Conservation (phyloP, 345 rosid species). For the Luvunga scandens region DNA sequence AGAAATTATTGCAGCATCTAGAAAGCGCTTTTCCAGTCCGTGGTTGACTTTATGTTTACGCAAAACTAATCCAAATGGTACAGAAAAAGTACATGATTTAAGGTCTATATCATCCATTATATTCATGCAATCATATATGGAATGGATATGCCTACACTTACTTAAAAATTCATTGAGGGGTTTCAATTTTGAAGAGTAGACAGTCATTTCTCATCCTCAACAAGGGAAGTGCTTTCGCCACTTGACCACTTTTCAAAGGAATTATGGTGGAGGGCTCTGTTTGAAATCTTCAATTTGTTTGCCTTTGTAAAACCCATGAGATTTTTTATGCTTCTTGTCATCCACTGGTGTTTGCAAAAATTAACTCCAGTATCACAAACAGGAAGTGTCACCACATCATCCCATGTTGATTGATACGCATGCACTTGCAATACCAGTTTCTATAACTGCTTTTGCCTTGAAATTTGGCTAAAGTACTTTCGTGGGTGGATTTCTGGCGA, state of each 20-base stretch:
- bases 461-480: not conserved
- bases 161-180: not conserved
- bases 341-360: not conserved
- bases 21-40: not conserved
- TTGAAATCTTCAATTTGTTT: slow-evolving; percentile 7
- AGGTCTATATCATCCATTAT: not conserved
- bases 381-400: not conserved
- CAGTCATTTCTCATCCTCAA: slow-evolving; percentile 14
- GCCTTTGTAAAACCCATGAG: not conserved
- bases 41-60: not conserved
- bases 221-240: slow-evolving; percentile 21
- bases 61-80: slow-evolving; percentile 8
- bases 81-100: slow-evolving; percentile 26
- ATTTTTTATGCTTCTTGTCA: not conserved
- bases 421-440: not conserved
- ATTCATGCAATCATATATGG: not conserved
- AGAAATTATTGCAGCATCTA: not conserved
- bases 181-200: not conserved
- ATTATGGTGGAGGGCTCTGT: slow-evolving; percentile 14
- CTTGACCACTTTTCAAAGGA: slow-evolving; percentile 5
- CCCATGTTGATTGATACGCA: not conserved
- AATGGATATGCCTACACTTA: not conserved
- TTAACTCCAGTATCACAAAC: not conserved
- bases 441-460: not conserved
- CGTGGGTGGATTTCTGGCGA: not conserved